Evolutionary conservation across 2,329 filamentous ascomycete species (phyloP).

Genomic region (Ceratocystis lukuohia): DNA sequence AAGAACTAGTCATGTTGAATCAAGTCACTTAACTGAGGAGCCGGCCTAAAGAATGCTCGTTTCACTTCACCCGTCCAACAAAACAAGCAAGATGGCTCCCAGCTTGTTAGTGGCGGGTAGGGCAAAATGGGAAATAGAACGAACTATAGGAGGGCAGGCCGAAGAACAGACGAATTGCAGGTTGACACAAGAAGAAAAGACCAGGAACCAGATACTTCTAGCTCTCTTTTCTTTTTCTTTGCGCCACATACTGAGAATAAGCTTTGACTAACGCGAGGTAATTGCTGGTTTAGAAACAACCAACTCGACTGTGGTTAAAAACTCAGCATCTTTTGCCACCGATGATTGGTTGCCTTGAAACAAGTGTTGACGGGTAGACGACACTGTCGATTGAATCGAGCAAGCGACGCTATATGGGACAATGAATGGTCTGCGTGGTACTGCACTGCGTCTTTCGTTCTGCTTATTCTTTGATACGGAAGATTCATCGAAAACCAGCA

Average conservation of each 20-base stretch:
- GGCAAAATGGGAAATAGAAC: neutral
- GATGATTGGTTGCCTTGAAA: neutral
- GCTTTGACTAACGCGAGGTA: neutral
- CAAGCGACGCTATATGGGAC: neutral
- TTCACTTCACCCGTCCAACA: neutral
- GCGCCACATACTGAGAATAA: constrained; percentile 2
- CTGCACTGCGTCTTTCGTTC: neutral
- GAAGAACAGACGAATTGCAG: neutral
- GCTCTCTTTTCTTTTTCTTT: neutral
- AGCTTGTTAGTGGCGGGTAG: neutral
- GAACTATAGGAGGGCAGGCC: neutral
- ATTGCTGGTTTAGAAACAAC: neutral
- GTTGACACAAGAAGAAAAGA: neutral
- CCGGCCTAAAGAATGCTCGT: neutral
- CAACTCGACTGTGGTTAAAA: neutral
- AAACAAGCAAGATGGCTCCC: neutral
- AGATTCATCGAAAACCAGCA: neutral
- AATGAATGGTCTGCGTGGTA: neutral
- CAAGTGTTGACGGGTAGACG: neutral
- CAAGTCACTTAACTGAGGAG: neutral
- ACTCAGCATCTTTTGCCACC: neutral
- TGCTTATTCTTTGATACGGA: neutral
- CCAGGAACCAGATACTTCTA: constrained; percentile 1
- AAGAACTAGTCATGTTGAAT: neutral
- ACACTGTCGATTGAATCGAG: too few species aligned